Evolutionary conservation across 768 basidiomycete species (phyloP), one percentile per base, ranked within the genome.

Genomic region (Boletus vinaceobasis): DNA sequence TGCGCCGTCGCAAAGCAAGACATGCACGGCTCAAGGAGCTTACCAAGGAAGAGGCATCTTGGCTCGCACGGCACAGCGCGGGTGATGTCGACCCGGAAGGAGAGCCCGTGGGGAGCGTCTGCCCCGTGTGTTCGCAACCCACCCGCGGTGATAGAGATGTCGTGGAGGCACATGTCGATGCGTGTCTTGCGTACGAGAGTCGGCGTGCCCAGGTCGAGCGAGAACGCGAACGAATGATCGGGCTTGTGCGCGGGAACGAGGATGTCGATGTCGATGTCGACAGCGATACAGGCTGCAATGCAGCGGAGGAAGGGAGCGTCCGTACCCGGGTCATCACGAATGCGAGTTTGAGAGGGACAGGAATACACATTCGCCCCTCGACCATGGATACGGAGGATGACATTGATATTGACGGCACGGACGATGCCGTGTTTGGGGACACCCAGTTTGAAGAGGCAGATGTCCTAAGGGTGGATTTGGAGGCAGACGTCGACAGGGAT

Each of bases 391-490:
- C 88, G 2, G 90, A 93, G 31, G 89, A 87, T 17, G 90, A 90
- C 43, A 76, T 92, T 10, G 90, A 93, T 53, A 74, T 91, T 10
- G 90, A 90, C 53, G 89, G 90, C 3, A 87, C 88, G 52, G 89
- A 90, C 64, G 77, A 83, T 51, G 78, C 65, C 4, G 62, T 78
- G 1, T 93, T 83, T 62, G 90, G 90, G 1, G 79, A 80, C 17
- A 76, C 79, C 1, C 90, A 93, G 64, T 93, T 93, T 66, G 85
- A 83, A 10, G 89, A 91, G 67, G 77, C 76, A 3, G 90, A 92
- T 61, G 73, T 91, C 33, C 70, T 88, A 29, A 44, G 36, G 32
- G 50, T 73, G 69, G 54, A 52, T 29, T 14, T 77, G 13, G 59
- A 79, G 19, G 67, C 66, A 4, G 75, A 79, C 21, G 65, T 62